These are phyloP conservation scores for Lathyrus sativus DNA, from an alignment of 306 rosid genomes.

Conservation along the genomic window DNA sequence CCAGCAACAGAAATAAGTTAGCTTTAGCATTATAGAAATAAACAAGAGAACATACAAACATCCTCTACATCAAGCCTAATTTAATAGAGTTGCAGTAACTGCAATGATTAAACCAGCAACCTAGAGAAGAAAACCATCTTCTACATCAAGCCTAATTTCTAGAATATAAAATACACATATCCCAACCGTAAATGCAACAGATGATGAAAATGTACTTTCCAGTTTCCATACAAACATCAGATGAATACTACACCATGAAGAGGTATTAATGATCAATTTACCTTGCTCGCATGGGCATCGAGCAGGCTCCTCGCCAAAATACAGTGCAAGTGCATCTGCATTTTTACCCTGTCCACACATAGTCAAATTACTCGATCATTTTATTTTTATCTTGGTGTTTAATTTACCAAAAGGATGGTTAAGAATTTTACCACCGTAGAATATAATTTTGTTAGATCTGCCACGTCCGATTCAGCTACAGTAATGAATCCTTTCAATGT, in stretches of 20 bases:
- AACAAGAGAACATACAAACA: constrained; percentile 8
- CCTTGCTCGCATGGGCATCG: constrained; percentile 96
- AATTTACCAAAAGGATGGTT: constrained; percentile 29
- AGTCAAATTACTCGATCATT: constrained; percentile 33
- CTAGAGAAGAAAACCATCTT: background rate
- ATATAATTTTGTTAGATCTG: constrained; percentile 72
- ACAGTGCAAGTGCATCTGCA: constrained; percentile 90
- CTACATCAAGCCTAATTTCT: background rate
- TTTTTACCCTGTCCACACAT: constrained; percentile 83
- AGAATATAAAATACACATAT: background rate
- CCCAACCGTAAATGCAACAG: constrained; percentile 3
- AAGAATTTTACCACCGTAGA: constrained; percentile 73
- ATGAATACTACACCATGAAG: too few relatives aligned
- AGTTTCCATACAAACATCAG: too few relatives aligned
- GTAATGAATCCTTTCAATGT: constrained; percentile 71
- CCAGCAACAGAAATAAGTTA: constrained; percentile 39
- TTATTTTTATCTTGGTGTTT: constrained; percentile 24
- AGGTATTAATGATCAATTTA: constrained; percentile 42
- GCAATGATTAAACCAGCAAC: background rate
- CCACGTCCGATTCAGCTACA: constrained; percentile 79
- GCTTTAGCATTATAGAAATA: constrained; percentile 30
- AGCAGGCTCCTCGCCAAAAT: constrained; percentile 95
- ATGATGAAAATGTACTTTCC: too few relatives aligned
- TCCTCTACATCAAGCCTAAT: constrained; percentile 12
- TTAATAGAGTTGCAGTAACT: too few relatives aligned